Percentiles rank a stretch among this genome's conserved stretches.
These are phyloP conservation scores for Chlamydomonas sphaeroides DNA, from an alignment of 139 green algal species.

Conservation along the genomic window DNA sequence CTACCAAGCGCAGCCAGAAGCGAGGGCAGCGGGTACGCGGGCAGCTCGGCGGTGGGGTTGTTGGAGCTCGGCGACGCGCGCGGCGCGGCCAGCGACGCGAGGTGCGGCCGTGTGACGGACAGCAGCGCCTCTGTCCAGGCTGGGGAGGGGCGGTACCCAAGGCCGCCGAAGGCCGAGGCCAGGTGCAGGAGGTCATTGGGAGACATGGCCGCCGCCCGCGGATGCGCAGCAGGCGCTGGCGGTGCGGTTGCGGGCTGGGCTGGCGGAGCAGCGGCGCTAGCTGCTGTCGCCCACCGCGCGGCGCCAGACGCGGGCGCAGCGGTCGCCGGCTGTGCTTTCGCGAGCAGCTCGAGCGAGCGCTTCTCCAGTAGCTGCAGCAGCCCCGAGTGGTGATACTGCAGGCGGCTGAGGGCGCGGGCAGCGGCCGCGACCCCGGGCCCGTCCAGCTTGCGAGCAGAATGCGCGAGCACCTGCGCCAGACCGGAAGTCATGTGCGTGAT, in stretches of 20 bases:
- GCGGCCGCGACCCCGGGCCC: not conserved
- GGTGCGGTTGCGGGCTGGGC: too few relatives aligned
- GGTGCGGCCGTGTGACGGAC: not conserved
- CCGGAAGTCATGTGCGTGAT: not conserved
- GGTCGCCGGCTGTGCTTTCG: too few relatives aligned
- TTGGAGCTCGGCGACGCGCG: too few relatives aligned
- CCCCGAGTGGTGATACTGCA: not conserved
- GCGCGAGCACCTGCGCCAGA: not conserved
- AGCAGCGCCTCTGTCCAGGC: conserved; percentile 36
- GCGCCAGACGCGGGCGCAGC: too few relatives aligned
- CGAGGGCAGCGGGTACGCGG: not conserved
- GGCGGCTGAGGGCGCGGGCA: not conserved
- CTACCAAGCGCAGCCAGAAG: not conserved
- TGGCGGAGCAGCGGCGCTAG: too few relatives aligned
- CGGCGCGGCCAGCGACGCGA: conserved; percentile 5
- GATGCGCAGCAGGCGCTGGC: too few relatives aligned
- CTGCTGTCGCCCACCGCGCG: too few relatives aligned
- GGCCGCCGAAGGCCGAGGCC: conserved; percentile 5
- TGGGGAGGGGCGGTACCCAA: conserved; percentile 29
- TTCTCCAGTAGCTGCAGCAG: conserved; percentile 13
- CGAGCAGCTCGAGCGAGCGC: not conserved
- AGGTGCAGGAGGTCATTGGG: conserved; percentile 4
- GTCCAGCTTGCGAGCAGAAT: not conserved
- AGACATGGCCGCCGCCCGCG: too few relatives aligned
- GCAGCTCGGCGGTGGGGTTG: too few relatives aligned